Evolutionary conservation across 768 basidiomycete species (phyloP).

Genomic region (Pisolithus sp.): DNA sequence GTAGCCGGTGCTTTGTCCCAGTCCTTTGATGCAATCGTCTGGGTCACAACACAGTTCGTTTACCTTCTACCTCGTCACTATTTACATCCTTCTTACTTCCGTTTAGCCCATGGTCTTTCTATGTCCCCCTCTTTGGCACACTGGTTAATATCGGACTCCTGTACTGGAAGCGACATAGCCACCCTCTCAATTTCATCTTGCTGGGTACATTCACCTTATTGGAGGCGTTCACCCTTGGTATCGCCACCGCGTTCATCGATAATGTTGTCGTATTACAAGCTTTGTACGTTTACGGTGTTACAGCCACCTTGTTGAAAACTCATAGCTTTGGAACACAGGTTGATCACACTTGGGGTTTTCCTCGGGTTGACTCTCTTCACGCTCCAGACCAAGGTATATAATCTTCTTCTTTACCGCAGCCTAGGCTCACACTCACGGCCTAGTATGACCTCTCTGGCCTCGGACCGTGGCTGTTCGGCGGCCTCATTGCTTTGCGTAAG

Average conservation of each 20-base stretch:
- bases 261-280: slow-evolving; percentile 78
- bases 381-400: slow-evolving; percentile 77
- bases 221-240: slow-evolving; percentile 89
- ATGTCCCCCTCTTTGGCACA: slow-evolving; percentile 71
- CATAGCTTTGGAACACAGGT: slow-evolving; percentile 31
- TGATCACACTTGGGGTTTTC: slow-evolving; percentile 92
- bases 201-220: slow-evolving; percentile 83
- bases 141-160: slow-evolving; percentile 73
- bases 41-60: slow-evolving; percentile 67
- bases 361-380: slow-evolving; percentile 92
- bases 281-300: slow-evolving; percentile 41
- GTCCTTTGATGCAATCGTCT: slow-evolving; percentile 52
- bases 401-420: neutral
- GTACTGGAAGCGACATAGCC: slow-evolving; percentile 89
- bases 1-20: slow-evolving; percentile 69
- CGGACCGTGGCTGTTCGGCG: slow-evolving; percentile 86
- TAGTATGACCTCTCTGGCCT: slow-evolving; percentile 93
- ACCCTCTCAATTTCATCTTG: slow-evolving; percentile 82
- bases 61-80: neutral
- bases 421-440: neutral
- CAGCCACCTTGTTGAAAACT: slow-evolving; percentile 1
- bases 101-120: slow-evolving; percentile 70
- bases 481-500: slow-evolving; percentile 71
- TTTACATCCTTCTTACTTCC: neutral
- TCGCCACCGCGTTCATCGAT: slow-evolving; percentile 72